Conservation (phyloP, 306 rosid species). For the Medicago truncatula region MtrunA17r5.0-ANR NC_053048.1:34930001-34930500, state of each 20-base stretch:
- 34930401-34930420: constrained; percentile 28
- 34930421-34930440: constrained; percentile 6
- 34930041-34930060: constrained; percentile 78
- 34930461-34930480: too few species aligned
- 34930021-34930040: constrained; percentile 95
- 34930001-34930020: constrained; percentile 92
- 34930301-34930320: constrained; percentile 89
- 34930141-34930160: constrained; percentile 79
- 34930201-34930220: constrained; percentile 53
- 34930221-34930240: constrained; percentile 42
- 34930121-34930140: constrained; percentile 64
- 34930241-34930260: constrained; percentile 38
- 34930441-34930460: constrained; percentile 4
- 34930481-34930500: constrained; percentile 1
- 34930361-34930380: constrained; percentile 39
- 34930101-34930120: constrained; percentile 49
- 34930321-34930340: constrained; percentile 89
- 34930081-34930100: constrained; percentile 62
- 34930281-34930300: constrained; percentile 83
- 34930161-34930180: constrained; percentile 73
- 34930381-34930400: constrained; percentile 8
- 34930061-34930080: constrained; percentile 71
- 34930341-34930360: constrained; percentile 89
- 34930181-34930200: constrained; percentile 64
- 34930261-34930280: constrained; percentile 91